phyloP scores from a whole-genome alignment of 805 yeast genomes.

The Kazachstania bromeliacearum region DNA sequence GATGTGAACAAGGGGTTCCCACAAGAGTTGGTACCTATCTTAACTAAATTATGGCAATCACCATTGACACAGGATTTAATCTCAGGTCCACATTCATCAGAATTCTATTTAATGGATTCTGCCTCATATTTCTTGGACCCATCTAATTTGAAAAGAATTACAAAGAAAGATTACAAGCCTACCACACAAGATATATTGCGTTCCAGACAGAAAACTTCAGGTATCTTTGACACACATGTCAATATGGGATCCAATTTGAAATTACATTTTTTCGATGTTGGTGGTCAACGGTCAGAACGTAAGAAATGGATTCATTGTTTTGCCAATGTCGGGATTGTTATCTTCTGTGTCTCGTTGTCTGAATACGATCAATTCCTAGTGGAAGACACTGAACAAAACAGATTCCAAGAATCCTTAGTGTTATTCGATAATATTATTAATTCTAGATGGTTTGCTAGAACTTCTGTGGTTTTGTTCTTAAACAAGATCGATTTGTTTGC shows the following conservation, averaged over 20 bases:
- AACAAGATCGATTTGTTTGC: slow-evolving; percentile 88
- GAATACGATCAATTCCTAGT: slow-evolving; percentile 83
- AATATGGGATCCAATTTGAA: slow-evolving; percentile 55
- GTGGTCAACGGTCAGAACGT: slow-evolving; percentile 93
- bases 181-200: slow-evolving; percentile 68
- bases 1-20: slow-evolving; percentile 31
- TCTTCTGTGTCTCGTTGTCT: slow-evolving; percentile 83
- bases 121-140: slow-evolving; percentile 62
- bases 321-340: slow-evolving; percentile 81
- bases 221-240: slow-evolving; percentile 76
- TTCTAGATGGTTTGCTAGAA: slow-evolving; percentile 84
- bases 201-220: slow-evolving; percentile 87
- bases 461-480: slow-evolving; percentile 76
- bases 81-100: slow-evolving; percentile 45
- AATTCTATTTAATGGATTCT: slow-evolving; percentile 79
- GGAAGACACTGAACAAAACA: slow-evolving; percentile 66
- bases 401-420: slow-evolving; percentile 73
- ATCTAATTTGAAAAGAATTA: slow-evolving; percentile 42
- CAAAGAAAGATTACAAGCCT: slow-evolving; percentile 52
- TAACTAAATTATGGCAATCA: slow-evolving; percentile 45
- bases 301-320: slow-evolving; percentile 97
- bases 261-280: slow-evolving; percentile 72
- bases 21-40: slow-evolving; percentile 37
- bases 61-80: slow-evolving; percentile 51
- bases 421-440: slow-evolving; percentile 86